Conservation (phyloP, 495 filamentous ascomycete species). For the Apodospora peruviana region DNA sequence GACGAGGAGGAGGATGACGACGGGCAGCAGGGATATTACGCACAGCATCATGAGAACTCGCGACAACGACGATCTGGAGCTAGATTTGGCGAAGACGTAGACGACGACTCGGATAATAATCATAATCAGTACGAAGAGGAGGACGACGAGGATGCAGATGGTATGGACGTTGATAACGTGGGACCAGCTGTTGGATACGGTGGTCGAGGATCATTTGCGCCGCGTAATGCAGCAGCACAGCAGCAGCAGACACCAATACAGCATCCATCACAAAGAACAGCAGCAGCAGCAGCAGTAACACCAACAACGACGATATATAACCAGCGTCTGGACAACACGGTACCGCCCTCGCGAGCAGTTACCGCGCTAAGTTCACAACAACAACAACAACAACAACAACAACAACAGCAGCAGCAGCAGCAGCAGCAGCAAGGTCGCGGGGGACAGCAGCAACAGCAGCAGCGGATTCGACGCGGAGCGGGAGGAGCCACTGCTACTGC, state of each 20-base stretch:
- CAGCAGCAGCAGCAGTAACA: conserved; percentile 2
- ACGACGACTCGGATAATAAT: no score
- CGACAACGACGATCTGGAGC: no score
- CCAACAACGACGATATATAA: neutral
- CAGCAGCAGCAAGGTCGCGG: neutral
- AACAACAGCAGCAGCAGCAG: neutral
- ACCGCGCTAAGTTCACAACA: neutral
- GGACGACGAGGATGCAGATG: conserved; percentile 19
- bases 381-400: neutral
- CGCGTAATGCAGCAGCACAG: neutral
- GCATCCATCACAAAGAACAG: neutral
- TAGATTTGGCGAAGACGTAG: no score
- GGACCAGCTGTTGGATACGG: neutral
- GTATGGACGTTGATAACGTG: neutral
- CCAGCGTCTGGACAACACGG: neutral
- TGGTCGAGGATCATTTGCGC: neutral
- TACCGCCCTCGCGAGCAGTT: neutral
- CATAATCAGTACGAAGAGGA: no score
- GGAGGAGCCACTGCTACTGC: neutral
- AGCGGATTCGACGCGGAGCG: neutral
- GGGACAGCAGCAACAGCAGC: neutral
- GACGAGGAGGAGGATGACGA: conserved; percentile 17
- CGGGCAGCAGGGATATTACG: conserved; percentile 3
- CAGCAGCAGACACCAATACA: neutral
- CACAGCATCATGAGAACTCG: conserved; percentile 7